Conservation (phyloP, 192 early-diverging fungal species). For the Backusella australiensis region DNA sequence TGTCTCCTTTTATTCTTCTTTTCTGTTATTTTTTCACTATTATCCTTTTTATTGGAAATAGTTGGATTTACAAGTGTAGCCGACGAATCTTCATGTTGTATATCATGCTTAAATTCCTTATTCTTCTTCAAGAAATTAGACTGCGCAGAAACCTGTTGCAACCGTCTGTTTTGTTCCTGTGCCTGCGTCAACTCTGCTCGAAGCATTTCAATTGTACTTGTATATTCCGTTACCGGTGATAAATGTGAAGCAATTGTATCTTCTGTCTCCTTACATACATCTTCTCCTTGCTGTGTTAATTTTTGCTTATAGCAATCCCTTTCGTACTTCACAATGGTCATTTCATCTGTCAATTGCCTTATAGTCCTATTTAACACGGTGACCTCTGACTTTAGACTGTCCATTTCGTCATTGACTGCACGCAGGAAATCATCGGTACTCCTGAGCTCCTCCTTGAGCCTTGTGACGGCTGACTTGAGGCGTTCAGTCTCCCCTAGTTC, state of each 20-base stretch:
- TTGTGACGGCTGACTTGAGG: conserved; percentile 3
- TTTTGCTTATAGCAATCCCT: background rate
- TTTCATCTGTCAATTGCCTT: background rate
- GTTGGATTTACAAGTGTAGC: conserved; percentile 5
- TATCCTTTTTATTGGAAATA: background rate
- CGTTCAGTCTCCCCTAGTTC: conserved; percentile 18
- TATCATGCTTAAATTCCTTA: background rate
- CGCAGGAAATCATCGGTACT: conserved; percentile 15
- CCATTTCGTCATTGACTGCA: conserved; percentile 32
- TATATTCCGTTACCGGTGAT: background rate
- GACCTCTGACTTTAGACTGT: conserved; percentile 13
- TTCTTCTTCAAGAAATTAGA: background rate
- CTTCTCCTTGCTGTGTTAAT: background rate
- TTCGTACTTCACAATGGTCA: background rate
- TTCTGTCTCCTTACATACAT: background rate
- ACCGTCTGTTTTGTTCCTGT: background rate
- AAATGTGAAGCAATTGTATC: background rate
- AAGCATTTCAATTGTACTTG: conserved; percentile 6
- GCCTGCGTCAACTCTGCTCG: background rate
- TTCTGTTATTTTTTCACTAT: background rate
- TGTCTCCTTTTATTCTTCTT: conserved; percentile 5
- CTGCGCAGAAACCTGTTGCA: background rate
- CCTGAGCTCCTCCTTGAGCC: conserved; percentile 15
- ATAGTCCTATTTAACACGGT: background rate
- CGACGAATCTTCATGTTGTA: conserved; percentile 6